phyloP scores from a whole-genome alignment of 306 rosid species.

The Cucurbita maxima region DNA sequence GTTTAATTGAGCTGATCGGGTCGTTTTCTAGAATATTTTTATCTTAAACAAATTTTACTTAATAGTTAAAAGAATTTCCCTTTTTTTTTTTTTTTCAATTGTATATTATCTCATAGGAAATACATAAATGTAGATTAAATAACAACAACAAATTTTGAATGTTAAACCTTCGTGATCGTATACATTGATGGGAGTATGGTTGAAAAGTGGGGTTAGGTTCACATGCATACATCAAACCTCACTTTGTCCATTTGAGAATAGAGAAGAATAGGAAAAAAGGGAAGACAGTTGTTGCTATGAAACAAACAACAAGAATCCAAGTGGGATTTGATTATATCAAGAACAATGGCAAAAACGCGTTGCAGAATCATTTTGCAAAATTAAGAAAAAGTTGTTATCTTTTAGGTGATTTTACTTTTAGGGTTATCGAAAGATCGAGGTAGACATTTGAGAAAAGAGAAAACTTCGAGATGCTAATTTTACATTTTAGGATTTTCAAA shows the following conservation, averaged over 20 bases:
- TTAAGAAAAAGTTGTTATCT: neutral
- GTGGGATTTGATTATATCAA: neutral
- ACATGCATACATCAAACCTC: neutral
- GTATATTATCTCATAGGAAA: neutral
- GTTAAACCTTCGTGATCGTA: neutral
- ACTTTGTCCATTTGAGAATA: neutral
- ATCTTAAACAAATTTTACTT: neutral
- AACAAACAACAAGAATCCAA: neutral
- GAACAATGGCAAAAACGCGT: neutral
- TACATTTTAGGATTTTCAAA: too few relatives aligned
- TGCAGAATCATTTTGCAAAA: neutral
- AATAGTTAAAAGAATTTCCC: neutral
- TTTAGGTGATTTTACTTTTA: neutral
- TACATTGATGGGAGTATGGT: neutral
- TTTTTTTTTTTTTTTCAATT: neutral
- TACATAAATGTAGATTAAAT: neutral
- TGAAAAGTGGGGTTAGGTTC: neutral
- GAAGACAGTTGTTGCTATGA: neutral
- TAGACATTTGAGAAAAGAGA: too few relatives aligned
- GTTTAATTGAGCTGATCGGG: too few relatives aligned
- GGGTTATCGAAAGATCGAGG: too few relatives aligned
- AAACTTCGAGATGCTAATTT: too few relatives aligned
- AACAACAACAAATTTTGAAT: neutral
- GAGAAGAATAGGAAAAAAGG: neutral
- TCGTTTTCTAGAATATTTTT: too few relatives aligned